A percentile compares a stretch with the other conserved stretches of the same genome.
These are phyloP conservation scores for Axilococcus clingmanii DNA, from an alignment of 139 green algal species.

Conservation along the genomic window DNA sequence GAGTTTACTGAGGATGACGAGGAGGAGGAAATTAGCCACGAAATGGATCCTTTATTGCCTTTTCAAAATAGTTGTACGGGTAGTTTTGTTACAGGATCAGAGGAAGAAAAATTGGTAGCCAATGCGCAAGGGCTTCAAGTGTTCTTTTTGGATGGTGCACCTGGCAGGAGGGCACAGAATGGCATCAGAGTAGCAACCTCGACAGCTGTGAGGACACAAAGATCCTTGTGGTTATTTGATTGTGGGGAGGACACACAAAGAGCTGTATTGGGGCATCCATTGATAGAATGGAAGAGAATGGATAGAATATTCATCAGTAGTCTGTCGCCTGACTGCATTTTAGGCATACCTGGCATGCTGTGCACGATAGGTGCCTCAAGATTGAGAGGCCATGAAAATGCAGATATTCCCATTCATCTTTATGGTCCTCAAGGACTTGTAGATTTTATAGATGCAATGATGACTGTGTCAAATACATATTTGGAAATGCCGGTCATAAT, in stretches of 20 bases:
- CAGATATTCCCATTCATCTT: conserved; percentile 73
- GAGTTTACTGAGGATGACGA: not conserved
- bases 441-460: conserved; percentile 49
- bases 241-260: conserved; percentile 74
- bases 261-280: conserved; percentile 30
- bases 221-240: conserved; percentile 70
- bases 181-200: conserved; percentile 14
- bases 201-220: conserved; percentile 33
- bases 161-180: conserved; percentile 5
- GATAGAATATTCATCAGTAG: conserved; percentile 66
- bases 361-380: conserved; percentile 54
- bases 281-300: conserved; percentile 50
- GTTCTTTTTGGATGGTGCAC: conserved; percentile 10
- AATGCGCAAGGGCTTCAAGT: conserved; percentile 30
- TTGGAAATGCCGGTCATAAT: conserved; percentile 66
- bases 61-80: conserved; percentile 10
- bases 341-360: conserved; percentile 55
- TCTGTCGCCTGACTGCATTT: conserved; percentile 36
- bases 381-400: conserved; percentile 41
- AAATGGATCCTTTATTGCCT: conserved; percentile 10
- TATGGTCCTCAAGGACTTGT: conserved; percentile 64
- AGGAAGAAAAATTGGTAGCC: conserved; percentile 12
- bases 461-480: conserved; percentile 58
- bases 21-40: not conserved
- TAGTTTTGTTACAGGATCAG: conserved; percentile 5